Conservation (phyloP, 2,329 filamentous ascomycete genomes). For the Aureobasidium sp. region DNA sequence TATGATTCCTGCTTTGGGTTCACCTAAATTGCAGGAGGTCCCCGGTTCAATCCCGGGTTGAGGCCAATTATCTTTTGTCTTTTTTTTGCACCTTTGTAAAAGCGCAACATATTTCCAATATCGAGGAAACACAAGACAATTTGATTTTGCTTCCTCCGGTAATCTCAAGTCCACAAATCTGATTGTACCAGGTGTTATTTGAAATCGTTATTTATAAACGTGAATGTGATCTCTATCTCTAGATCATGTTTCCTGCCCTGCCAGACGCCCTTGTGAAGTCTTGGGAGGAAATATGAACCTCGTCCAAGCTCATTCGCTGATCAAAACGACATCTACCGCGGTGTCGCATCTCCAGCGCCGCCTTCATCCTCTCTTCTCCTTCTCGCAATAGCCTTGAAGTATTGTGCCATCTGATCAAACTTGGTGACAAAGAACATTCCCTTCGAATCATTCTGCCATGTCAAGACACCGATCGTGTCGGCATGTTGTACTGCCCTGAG, state of each 20-base stretch:
- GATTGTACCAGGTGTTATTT: too few species aligned
- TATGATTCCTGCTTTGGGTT: slow-evolving; percentile 15
- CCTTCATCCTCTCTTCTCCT: slow-evolving; percentile 26
- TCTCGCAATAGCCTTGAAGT: slow-evolving; percentile 54
- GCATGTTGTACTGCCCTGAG: slow-evolving; percentile 66
- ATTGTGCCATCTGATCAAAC: slow-evolving; percentile 80
- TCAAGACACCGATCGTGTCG: slow-evolving; percentile 80
- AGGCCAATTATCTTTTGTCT: background rate
- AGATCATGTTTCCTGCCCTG: too few species aligned
- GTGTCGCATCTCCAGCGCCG: background rate
- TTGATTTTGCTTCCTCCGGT: too few species aligned
- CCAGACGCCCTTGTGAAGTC: too few species aligned
- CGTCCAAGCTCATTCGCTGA: too few species aligned
- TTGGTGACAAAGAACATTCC: slow-evolving; percentile 88
- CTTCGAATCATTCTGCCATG: slow-evolving; percentile 75
- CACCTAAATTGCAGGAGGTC: slow-evolving; percentile 9
- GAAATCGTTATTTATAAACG: too few species aligned
- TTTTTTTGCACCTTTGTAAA: too few species aligned
- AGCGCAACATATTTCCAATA: too few species aligned
- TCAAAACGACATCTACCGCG: background rate
- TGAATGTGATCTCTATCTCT: too few species aligned
- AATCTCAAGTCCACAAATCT: too few species aligned
- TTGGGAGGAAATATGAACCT: too few species aligned
- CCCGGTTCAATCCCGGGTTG: slow-evolving; percentile 9
- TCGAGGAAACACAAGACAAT: too few species aligned